phyloP scores from a whole-genome alignment of 2,329 filamentous ascomycete species.

The Claviceps sp. region DNA sequence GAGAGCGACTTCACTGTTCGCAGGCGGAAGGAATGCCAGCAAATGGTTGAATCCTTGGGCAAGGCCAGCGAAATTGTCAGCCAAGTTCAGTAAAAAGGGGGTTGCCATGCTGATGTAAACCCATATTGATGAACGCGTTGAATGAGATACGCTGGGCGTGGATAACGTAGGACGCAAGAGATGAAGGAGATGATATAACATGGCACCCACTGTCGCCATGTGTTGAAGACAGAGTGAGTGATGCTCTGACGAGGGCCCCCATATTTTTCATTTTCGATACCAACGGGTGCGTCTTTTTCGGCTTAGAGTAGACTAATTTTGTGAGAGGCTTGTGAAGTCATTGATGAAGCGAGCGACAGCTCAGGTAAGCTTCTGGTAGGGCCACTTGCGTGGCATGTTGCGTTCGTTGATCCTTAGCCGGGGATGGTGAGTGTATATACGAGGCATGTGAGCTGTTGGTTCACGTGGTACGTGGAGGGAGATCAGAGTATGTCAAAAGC shows the following conservation, averaged over 20 bases:
- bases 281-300: conserved; percentile 16
- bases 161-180: neutral
- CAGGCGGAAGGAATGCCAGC: conserved; percentile 92
- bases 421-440: no score
- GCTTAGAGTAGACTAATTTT: conserved; percentile 23
- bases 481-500: neutral
- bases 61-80: conserved; percentile 95
- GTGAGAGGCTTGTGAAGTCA: conserved; percentile 6
- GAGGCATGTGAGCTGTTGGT: no score
- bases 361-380: neutral
- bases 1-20: conserved; percentile 95
- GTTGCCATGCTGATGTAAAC: neutral
- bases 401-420: no score
- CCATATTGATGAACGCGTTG: neutral
- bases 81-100: conserved; percentile 44
- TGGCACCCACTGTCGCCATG: neutral
- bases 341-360: neutral
- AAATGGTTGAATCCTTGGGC: conserved; percentile 91
- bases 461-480: no score
- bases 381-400: neutral
- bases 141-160: neutral
- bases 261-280: conserved; percentile 22
- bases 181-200: neutral
- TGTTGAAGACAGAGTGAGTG: neutral
- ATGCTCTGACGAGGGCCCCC: neutral